Percentiles rank a stretch among this genome's conserved stretches.
phyloP scores from a whole-genome alignment of 2,329 filamentous ascomycete genomes.

The Harringtonia lauricola region DNA sequence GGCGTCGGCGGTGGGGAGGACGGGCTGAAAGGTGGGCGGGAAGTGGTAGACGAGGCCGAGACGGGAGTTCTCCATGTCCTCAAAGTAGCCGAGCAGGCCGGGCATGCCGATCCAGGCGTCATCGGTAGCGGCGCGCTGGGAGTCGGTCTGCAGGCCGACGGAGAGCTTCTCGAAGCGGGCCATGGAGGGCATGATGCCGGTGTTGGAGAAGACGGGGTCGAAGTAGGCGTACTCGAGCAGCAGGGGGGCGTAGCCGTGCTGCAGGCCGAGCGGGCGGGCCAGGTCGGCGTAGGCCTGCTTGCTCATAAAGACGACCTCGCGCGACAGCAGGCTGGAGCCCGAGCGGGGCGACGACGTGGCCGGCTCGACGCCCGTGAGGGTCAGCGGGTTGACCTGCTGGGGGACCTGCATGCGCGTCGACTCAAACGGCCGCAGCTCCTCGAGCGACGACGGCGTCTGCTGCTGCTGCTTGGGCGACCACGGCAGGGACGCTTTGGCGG shows the following conservation, averaged over 20 bases:
- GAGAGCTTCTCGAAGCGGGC: slow-evolving; percentile 53
- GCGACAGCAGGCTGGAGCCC: slow-evolving; percentile 17
- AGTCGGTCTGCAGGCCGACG: slow-evolving; percentile 42
- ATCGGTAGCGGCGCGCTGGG: slow-evolving; percentile 19
- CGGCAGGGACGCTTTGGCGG: slow-evolving; percentile 5
- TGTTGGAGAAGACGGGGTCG: slow-evolving; percentile 49
- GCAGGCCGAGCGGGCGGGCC: slow-evolving; percentile 23
- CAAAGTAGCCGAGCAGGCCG: slow-evolving; percentile 58
- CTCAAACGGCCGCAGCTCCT: slow-evolving; percentile 42
- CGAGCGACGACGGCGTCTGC: slow-evolving; percentile 21
- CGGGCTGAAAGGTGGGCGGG: slow-evolving; percentile 51
- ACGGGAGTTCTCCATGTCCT: slow-evolving; percentile 58
- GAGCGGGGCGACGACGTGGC: neutral
- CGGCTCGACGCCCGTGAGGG: slow-evolving; percentile 32
- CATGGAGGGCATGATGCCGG: slow-evolving; percentile 54
- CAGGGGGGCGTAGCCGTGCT: slow-evolving; percentile 41
- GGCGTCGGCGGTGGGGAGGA: slow-evolving; percentile 18
- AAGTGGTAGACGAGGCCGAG: slow-evolving; percentile 68
- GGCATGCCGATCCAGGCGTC: slow-evolving; percentile 52
- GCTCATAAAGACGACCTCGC: slow-evolving; percentile 40
- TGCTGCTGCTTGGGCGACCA: slow-evolving; percentile 17
- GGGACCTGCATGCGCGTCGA: slow-evolving; percentile 51
- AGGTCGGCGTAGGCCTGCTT: slow-evolving; percentile 41
- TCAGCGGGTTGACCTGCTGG: slow-evolving; percentile 44
- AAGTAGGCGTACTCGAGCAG: slow-evolving; percentile 62